Conservation (phyloP, 345 rosid genomes). For the Cardamine occulta region DNA sequence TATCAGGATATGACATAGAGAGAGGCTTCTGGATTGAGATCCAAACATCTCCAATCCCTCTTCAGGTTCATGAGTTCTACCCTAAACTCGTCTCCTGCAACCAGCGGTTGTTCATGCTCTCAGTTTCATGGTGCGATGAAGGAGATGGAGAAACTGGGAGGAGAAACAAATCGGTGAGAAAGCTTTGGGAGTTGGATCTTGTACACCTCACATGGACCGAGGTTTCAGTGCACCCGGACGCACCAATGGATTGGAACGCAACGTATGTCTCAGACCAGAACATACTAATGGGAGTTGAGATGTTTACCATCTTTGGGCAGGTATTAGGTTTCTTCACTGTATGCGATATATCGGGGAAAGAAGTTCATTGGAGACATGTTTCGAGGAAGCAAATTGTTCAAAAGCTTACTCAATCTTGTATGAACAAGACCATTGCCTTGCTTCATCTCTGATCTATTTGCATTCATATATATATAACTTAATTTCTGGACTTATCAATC, state of each 20-base stretch:
- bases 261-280: conserved; percentile 75
- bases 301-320: conserved; percentile 97
- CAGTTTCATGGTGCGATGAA: conserved; percentile 94
- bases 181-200: conserved; percentile 95
- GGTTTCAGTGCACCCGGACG: conserved; percentile 89
- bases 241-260: conserved; percentile 99
- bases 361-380: conserved; percentile 72
- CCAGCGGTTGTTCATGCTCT: conserved; percentile 75
- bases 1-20: conserved; percentile 90
- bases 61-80: conserved; percentile 83
- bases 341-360: conserved; percentile 53
- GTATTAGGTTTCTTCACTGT: conserved; percentile 78
- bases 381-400: conserved; percentile 75
- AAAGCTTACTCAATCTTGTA: conserved; percentile 76
- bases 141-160: conserved; percentile 92
- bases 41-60: conserved; percentile 82
- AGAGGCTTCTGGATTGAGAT: conserved; percentile 88
- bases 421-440: conserved; percentile 77
- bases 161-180: conserved; percentile 94
- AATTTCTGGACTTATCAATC: not conserved
- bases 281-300: conserved; percentile 81
- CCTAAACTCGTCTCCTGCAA: conserved; percentile 85
- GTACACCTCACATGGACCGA: conserved; percentile 77
- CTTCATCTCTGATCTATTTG: conserved; percentile 53
- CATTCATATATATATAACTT: conserved; percentile 11